Base-by-base conservation (phyloP, 352 stramenopile species). In the Pythium aristosporum region DNA sequence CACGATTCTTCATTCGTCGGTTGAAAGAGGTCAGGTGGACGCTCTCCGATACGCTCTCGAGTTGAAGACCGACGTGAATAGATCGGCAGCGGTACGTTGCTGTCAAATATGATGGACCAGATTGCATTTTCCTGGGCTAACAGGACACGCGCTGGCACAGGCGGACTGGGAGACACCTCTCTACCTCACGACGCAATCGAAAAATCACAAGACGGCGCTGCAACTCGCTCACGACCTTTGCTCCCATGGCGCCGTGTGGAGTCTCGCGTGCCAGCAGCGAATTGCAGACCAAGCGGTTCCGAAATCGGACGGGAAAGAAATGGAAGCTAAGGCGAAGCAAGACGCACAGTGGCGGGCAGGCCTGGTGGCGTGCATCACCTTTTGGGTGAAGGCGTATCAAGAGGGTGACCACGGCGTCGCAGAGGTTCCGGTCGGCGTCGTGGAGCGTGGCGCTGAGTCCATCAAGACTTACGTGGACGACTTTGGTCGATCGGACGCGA, bases 381-480 rank as follows among this genome's bases (percentile, higher is more conserved):
- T 30, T 21, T 50, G 41, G 41, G 18, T 21, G 41, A 46, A 15
- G 11, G 41, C 41, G 11, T 15, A 15, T n/a, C 6, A 46, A 46
- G 41, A 10, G 41, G 41, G 41, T 15, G 41, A 5, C 2, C 15
- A 16, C n/a, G 41, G 6, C 11, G 41, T 51, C 25, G 18, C 39
- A 2, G 36, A 43, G 11, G 42, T 65, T 37, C 58, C 58, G 2
- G 30, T 65, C 12, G 67, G 72, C n/a, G 63, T 77, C 43, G 70
- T 71, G 32, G 9, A 43, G 15, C 52, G 61, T 12, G 61, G 53
- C 13, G 21, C 23, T 7, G 32, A 62, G 56, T 58, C 46, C 25
- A 60, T 70, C 13, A 21, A 47, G 6, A 65, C 49, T 3, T 76
- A 71, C 36, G 50, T 71, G 23, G 23, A 20, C 11, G 47, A 53